Conservation (phyloP, 208 protist species). For the Crithidia thermophila region DNA sequence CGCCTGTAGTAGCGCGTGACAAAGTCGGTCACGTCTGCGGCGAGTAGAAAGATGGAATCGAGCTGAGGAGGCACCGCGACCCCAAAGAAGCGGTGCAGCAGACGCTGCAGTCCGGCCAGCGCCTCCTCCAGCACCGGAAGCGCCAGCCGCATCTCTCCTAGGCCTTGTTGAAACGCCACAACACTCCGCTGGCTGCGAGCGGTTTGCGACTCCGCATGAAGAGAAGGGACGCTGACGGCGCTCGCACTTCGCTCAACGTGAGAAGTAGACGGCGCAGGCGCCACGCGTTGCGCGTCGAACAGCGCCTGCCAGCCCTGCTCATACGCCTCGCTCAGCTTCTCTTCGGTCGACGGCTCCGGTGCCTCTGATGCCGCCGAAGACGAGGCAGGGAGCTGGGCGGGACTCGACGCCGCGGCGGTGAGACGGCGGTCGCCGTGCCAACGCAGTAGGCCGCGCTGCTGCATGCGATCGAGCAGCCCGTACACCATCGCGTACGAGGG, state of each 20-base stretch:
- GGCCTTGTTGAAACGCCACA: slow-evolving; percentile 1
- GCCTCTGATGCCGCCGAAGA: neutral
- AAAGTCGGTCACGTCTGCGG: slow-evolving; percentile 35
- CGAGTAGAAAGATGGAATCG: slow-evolving; percentile 37
- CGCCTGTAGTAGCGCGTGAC: slow-evolving; percentile 26
- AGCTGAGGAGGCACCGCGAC: slow-evolving; percentile 37
- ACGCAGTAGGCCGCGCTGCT: slow-evolving; percentile 39
- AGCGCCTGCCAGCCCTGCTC: slow-evolving; percentile 28
- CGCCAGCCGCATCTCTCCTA: slow-evolving; percentile 23
- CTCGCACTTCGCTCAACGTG: neutral
- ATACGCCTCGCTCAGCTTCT: slow-evolving; percentile 9
- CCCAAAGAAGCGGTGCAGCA: slow-evolving; percentile 37
- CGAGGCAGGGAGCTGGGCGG: neutral
- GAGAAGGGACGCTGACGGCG: neutral
- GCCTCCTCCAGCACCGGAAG: slow-evolving; percentile 32
- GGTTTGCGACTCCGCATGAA: neutral
- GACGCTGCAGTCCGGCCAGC: slow-evolving; percentile 6
- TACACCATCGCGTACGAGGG: slow-evolving; percentile 64
- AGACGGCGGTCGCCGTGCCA: neutral
- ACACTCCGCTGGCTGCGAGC: neutral
- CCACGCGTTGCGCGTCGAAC: slow-evolving; percentile 7
- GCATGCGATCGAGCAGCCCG: slow-evolving; percentile 57
- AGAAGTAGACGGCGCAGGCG: neutral
- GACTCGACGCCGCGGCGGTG: neutral
- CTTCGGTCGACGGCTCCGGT: neutral